Percentiles rank a stretch among this genome's conserved stretches.
Conservation (phyloP, 108 stramenopile genomes). For the Fragilariopsis cylindrus region DNA sequence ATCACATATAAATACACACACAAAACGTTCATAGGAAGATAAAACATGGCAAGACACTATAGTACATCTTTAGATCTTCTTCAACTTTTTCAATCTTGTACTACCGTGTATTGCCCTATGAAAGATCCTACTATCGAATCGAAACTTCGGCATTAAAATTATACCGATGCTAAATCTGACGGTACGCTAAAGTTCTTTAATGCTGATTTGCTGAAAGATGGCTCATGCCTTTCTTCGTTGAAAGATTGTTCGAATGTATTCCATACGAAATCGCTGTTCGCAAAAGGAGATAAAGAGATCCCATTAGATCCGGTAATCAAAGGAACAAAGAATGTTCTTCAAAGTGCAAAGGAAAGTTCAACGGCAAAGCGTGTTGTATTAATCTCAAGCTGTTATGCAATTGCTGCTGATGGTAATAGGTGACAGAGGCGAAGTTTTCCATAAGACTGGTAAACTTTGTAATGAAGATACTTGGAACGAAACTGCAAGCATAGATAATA, state of each 20-base stretch:
- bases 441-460: background rate
- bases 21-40: too few relatives aligned
- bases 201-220: background rate
- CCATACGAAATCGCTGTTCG: background rate
- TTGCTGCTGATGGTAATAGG: background rate
- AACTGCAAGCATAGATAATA: background rate
- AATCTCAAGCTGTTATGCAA: background rate
- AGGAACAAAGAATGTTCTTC: background rate
- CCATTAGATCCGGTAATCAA: background rate
- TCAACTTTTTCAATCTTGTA: too few relatives aligned
- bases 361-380: background rate
- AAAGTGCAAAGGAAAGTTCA: background rate
- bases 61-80: too few relatives aligned
- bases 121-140: background rate
- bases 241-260: background rate
- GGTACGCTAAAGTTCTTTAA: constrained; percentile 7
- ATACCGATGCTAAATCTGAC: background rate
- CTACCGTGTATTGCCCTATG: constrained; percentile 1
- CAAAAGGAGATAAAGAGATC: background rate
- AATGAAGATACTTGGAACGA: background rate
- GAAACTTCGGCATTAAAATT: background rate
- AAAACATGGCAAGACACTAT: too few relatives aligned
- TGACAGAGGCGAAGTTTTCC: background rate
- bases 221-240: background rate
- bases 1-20: too few relatives aligned